Conservation (phyloP, 2,329 filamentous ascomycete species). For the Fusarium austroafricanum region DNA sequence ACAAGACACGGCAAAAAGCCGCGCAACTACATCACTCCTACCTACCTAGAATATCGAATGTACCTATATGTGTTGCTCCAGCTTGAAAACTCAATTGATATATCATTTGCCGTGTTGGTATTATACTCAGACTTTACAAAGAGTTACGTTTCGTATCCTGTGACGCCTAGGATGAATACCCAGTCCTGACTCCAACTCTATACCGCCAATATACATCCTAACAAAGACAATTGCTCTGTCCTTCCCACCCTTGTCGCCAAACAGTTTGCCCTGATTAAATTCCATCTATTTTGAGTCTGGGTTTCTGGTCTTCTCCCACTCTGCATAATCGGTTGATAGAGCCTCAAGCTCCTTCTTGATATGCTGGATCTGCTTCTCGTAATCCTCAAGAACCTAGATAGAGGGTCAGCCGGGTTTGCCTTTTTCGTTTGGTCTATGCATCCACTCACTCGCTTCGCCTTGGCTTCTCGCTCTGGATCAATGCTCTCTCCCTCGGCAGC, state of each 20-base stretch:
- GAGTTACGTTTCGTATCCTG: constrained; percentile 30
- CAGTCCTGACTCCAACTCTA: constrained; percentile 39
- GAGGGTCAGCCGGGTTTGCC: constrained; percentile 24
- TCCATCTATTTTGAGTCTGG: constrained; percentile 51
- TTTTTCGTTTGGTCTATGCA: neutral
- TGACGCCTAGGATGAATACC: constrained; percentile 41
- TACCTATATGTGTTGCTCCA: constrained; percentile 2
- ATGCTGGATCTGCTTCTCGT: constrained; percentile 82
- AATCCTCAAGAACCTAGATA: constrained; percentile 79
- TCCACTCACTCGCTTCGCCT: constrained; percentile 76
- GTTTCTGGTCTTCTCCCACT: constrained; percentile 65
- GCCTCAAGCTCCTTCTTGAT: constrained; percentile 78
- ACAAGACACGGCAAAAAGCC: constrained; percentile 27
- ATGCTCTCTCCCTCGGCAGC: constrained; percentile 67
- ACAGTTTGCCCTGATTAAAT: constrained; percentile 8
- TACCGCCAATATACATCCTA: constrained; percentile 37
- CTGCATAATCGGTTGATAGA: constrained; percentile 67
- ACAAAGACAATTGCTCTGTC: constrained; percentile 23
- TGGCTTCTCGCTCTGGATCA: constrained; percentile 76
- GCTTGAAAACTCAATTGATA: neutral
- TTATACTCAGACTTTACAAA: constrained; percentile 32
- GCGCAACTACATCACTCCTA: constrained; percentile 32
- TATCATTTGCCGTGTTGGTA: constrained; percentile 20
- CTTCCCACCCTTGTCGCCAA: neutral
- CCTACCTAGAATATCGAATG: constrained; percentile 18